Percentiles rank a stretch among this genome's conserved stretches.
phyloP scores from a whole-genome alignment of 257 asterid genomes.

The Coffea canephora region DNA sequence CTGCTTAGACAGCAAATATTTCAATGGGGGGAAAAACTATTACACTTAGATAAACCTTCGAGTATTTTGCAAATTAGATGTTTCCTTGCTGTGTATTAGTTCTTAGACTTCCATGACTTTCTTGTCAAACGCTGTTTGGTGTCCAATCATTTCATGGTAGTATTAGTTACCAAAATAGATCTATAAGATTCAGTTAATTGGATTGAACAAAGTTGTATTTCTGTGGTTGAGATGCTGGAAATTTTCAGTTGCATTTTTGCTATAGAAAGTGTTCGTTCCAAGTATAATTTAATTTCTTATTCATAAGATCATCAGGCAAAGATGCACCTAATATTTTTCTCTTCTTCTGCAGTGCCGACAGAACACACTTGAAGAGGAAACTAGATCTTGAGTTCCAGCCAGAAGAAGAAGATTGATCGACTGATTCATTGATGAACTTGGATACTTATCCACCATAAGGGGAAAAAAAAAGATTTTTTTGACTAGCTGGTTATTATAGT shows the following conservation, averaged over 20 bases:
- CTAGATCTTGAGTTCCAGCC: slow-evolving; percentile 92
- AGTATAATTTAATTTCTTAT: neutral
- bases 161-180: neutral
- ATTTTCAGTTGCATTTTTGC: neutral
- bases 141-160: neutral
- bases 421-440: too few relatives aligned
- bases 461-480: neutral
- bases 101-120: neutral
- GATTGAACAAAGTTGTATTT: too few relatives aligned
- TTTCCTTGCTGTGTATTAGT: neutral
- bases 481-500: slow-evolving; percentile 10
- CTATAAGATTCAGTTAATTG: neutral
- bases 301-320: neutral
- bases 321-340: neutral
- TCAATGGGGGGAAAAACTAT: neutral
- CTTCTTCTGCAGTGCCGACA: slow-evolving; percentile 71
- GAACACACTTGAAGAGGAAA: slow-evolving; percentile 90
- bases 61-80: neutral
- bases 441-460: neutral
- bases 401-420: slow-evolving; percentile 48
- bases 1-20: neutral
- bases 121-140: neutral
- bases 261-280: neutral
- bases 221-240: neutral
- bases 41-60: too few relatives aligned